phyloP scores from a whole-genome alignment of 176 grass and related monocot species.

The Aegilops umbellulata region DNA sequence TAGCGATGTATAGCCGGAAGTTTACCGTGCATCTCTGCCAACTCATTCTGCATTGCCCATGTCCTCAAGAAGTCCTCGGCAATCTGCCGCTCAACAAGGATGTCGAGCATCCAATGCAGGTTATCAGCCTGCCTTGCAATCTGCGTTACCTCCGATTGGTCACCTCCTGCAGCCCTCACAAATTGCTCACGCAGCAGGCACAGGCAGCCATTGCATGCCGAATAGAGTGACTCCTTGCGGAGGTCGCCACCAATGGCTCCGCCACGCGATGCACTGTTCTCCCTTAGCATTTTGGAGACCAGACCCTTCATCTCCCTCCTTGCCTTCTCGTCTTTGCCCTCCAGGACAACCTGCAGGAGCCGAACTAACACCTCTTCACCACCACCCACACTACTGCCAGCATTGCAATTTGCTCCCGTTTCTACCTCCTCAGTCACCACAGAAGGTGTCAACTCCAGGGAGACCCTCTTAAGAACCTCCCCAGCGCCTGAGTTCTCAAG shows the following conservation, averaged over 20 bases:
- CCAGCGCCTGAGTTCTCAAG: slow-evolving; percentile 77
- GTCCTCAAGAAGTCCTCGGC: slow-evolving; percentile 85
- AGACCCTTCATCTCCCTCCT: slow-evolving; percentile 96
- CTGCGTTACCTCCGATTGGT: slow-evolving; percentile 49
- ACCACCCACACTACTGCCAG: slow-evolving; percentile 21
- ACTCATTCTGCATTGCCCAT: slow-evolving; percentile 74
- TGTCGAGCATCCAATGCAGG: slow-evolving; percentile 93
- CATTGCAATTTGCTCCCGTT: slow-evolving; percentile 34
- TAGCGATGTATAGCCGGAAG: slow-evolving; percentile 88
- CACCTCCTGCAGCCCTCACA: slow-evolving; percentile 39
- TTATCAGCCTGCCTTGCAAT: slow-evolving; percentile 94
- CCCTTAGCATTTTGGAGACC: slow-evolving; percentile 97
- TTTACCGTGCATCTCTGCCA: slow-evolving; percentile 66
- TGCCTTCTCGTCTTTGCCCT: slow-evolving; percentile 98
- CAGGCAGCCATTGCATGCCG: slow-evolving; percentile 75
- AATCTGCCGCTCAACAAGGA: slow-evolving; percentile 93
- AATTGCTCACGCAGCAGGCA: slow-evolving; percentile 69
- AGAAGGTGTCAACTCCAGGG: slow-evolving; percentile 60
- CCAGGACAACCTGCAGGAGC: slow-evolving; percentile 87
- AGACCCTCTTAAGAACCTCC: slow-evolving; percentile 93
- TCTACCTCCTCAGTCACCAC: slow-evolving; percentile 45
- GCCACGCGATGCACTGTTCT: slow-evolving; percentile 56
- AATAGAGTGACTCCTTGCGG: slow-evolving; percentile 91
- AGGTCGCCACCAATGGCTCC: slow-evolving; percentile 64
- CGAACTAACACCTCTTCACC: slow-evolving; percentile 84